These are phyloP conservation scores for Nemania abortiva DNA, from an alignment of 2,329 filamentous ascomycete genomes.

Conservation along the genomic window DNA sequence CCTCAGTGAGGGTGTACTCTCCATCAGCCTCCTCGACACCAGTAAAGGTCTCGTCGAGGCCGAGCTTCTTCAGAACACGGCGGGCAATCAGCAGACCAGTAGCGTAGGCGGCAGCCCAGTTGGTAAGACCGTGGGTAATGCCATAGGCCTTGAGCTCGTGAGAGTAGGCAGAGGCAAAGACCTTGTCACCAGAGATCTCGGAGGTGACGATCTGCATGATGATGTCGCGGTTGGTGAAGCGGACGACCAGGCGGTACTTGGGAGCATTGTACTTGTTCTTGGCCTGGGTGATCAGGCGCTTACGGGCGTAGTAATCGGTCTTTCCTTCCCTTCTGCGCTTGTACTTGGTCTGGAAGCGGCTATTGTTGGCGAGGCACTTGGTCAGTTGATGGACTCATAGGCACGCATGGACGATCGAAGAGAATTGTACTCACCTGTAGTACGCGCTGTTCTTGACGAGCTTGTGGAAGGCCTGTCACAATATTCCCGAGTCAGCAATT, in stretches of 20 bases:
- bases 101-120: conserved; percentile 98
- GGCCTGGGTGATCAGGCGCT: conserved; percentile 99
- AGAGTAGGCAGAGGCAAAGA: conserved; percentile 90
- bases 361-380: conserved; percentile 56
- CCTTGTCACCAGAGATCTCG: conserved; percentile 98
- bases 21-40: conserved; percentile 98
- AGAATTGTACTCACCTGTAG: conserved; percentile 81
- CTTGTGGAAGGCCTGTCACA: conserved; percentile 86
- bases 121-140: conserved; percentile 98
- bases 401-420: background rate
- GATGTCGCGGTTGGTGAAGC: conserved; percentile 99
- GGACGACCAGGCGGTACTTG: conserved; percentile 99
- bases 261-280: conserved; percentile 99
- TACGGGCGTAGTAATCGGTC: conserved; percentile 99
- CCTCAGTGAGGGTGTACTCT: conserved; percentile 96
- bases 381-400: conserved; percentile 41
- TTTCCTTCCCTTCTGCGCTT: conserved; percentile 95
- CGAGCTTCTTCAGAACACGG: conserved; percentile 96
- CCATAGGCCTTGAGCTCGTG: conserved; percentile 99
- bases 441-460: conserved; percentile 97
- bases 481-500: conserved; percentile 97
- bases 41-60: conserved; percentile 89
- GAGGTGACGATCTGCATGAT: conserved; percentile 97
- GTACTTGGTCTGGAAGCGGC: conserved; percentile 99
- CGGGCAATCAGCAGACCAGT: conserved; percentile 97